These are phyloP conservation scores for Zymoseptoria crescenta DNA, from an alignment of 2,329 filamentous ascomycete genomes.

Conservation along the genomic window DNA sequence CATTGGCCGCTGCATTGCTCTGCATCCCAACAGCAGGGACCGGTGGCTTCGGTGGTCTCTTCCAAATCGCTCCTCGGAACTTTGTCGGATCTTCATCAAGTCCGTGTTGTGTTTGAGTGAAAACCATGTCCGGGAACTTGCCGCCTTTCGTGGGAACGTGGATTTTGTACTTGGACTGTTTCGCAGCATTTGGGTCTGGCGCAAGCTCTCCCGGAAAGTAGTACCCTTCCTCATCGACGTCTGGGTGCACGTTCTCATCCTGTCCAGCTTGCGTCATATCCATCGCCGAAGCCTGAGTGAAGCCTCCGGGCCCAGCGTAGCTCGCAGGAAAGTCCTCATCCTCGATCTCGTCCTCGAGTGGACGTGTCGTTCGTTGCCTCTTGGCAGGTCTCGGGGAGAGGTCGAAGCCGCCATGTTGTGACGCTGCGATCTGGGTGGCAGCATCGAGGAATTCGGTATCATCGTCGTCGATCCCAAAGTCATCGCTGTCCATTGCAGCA, in stretches of 20 bases:
- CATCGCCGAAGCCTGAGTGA: slow-evolving; percentile 7
- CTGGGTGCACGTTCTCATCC: slow-evolving; percentile 3
- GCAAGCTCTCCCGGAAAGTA: slow-evolving; percentile 23
- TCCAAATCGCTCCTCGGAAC: slow-evolving; percentile 42
- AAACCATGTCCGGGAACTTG: slow-evolving; percentile 35
- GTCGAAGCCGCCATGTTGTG: slow-evolving; percentile 24
- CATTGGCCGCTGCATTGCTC: slow-evolving; percentile 2
- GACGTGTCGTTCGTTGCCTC: slow-evolving; percentile 17
- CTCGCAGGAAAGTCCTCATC: slow-evolving; percentile 17
- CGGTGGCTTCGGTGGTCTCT: slow-evolving; percentile 28
- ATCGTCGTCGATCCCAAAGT: slow-evolving; percentile 27
- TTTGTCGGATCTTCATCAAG: slow-evolving; percentile 36
- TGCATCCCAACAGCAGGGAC: slow-evolving; percentile 16
- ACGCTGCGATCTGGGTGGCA: slow-evolving; percentile 25
- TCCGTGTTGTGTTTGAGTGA: slow-evolving; percentile 37
- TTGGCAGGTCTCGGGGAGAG: slow-evolving; percentile 28
- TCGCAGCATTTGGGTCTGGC: slow-evolving; percentile 13
- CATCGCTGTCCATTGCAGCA: slow-evolving; percentile 27
- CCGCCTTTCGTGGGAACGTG: slow-evolving; percentile 35
- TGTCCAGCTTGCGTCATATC: neutral
- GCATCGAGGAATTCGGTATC: slow-evolving; percentile 26
- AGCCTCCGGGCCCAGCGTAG: slow-evolving; percentile 8
- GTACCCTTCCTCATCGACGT: slow-evolving; percentile 12
- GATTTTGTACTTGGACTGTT: slow-evolving; percentile 36
- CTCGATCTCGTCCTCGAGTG: slow-evolving; percentile 20